phyloP scores from a whole-genome alignment of 2,329 filamentous ascomycete genomes.

The Phialophora chinensis region DNA sequence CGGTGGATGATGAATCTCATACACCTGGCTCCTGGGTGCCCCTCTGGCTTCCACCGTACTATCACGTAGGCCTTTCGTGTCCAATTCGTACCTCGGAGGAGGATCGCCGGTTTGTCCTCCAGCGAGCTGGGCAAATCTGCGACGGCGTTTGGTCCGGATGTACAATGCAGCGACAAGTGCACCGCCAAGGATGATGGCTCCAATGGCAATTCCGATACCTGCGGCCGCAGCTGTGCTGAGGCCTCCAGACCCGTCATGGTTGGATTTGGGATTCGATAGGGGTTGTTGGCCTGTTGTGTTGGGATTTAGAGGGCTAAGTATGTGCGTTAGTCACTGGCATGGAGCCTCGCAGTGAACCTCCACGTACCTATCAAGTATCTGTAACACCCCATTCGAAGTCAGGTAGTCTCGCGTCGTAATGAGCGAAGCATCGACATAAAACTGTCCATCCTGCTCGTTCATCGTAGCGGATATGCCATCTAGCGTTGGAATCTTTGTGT shows the following conservation, averaged over 20 bases:
- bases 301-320: slow-evolving; percentile 29
- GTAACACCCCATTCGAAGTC: slow-evolving; percentile 62
- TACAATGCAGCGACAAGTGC: slow-evolving; percentile 30
- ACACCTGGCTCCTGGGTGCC: slow-evolving; percentile 13
- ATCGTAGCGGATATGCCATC: slow-evolving; percentile 57
- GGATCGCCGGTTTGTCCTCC: slow-evolving; percentile 22
- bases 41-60: slow-evolving; percentile 3
- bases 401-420: slow-evolving; percentile 59
- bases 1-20: slow-evolving; percentile 22
- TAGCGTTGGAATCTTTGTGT: slow-evolving; percentile 47
- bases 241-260: slow-evolving; percentile 19
- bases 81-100: slow-evolving; percentile 35
- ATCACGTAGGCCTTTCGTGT: slow-evolving; percentile 24
- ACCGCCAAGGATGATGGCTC: slow-evolving; percentile 30
- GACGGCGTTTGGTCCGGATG: slow-evolving; percentile 28
- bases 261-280: not conserved
- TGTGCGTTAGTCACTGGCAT: no score
- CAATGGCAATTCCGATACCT: slow-evolving; percentile 36
- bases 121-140: slow-evolving; percentile 6
- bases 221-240: slow-evolving; percentile 33
- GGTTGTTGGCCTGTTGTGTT: slow-evolving; percentile 28
- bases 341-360: not conserved
- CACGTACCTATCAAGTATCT: slow-evolving; percentile 63
- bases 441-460: slow-evolving; percentile 48
- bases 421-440: slow-evolving; percentile 61